Base-by-base conservation (phyloP, 768 basidiomycete species). In the Russula virescens region DNA sequence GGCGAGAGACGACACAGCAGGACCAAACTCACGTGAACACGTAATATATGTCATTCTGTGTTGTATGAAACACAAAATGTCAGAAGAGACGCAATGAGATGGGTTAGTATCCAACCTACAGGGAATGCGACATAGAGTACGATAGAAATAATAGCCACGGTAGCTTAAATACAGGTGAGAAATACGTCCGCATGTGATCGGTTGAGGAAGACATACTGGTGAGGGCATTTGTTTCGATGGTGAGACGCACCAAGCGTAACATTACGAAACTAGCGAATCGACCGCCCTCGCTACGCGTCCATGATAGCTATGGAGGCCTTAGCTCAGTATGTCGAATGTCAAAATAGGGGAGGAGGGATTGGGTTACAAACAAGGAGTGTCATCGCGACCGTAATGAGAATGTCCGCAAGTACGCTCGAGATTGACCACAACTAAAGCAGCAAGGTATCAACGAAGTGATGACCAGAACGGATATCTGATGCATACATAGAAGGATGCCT, bases 171-270 rank as follows among this genome's bases (percentile, higher is more conserved):
- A 35, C n/a, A 35, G 18, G 38, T 63, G 8, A 59, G 58, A 43
- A 21, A 6, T 28, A 31, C 38, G 51, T 25, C 51, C 2, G 13
- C 14, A 23, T 13, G n/a, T 46, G 34, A 7, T 21, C 43, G 19
- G 16, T 42, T 14, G 19, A 34, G 19, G 10, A 34, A 45, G 62
- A 13, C 59, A 52, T 40, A 65, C 66, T 38, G 62, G 67, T 21
- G 60, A 70, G 53, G 11, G 53, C 28, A 45, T 71, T 72, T 5
- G 71, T 71, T 59, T 72, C 71, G 26, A 72, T 60, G 13, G 69
- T 68, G 25, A 71, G 38, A 13, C 67, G 69, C 8, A 72, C 68
- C 4, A 72, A 49, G 8, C 70, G 62, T 5, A 57, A 34, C 23
- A 72, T 50, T 25, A 69, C 31, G 23, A 63, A 55, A 18, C 14